Base-by-base conservation (phyloP, 176 grass and related monocot genomes). In the Saccharum officinarum region DNA sequence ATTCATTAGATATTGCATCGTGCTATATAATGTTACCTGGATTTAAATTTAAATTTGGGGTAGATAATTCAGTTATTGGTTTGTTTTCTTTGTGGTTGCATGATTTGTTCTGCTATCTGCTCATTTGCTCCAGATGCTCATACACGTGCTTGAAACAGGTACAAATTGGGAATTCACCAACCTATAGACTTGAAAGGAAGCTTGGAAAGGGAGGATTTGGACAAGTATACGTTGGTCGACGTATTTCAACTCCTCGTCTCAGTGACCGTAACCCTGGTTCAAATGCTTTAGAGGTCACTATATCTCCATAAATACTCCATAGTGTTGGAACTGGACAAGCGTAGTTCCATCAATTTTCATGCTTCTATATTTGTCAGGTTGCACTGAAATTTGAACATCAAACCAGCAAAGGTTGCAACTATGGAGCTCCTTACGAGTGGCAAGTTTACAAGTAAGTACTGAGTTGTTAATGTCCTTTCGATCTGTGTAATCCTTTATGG, bases 141-240 rank as follows among this genome's bases (percentile, higher is more conserved):
- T n/a, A 23, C 47, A n/a, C 69, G 10, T 69, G 3, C 52, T 70
- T 88, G 57, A 49, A 90, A 88, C 87, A 98, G 96, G 89, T 95
- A 44, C 93, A 95, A 82, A 71, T 98, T 73, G 93, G 89, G 45
- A 82, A 91, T 73, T 98, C 96, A 18, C 96, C 93, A 68, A 77
- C 85, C 3, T 98, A 95, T 89, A 95, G 65, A 87, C 86, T 95
- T 78, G 96, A 95, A 37, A 98, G 91, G 77, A 98, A 98, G 78
- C 91, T 98, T 67, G 91, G 96, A 76, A 98, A 98, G 82, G 96
- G 96, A 85, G 96, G 96, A 67, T 98, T 98, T 90, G 95, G 95
- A 83, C 95, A 98, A 89, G 96, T 98, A 77, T 95, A 89, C 49
- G 93, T 95, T 83, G 95, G 95, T 42, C 81, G 83, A 41, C 91